Percentiles rank a stretch among this genome's conserved stretches.
These are phyloP conservation scores for Phoma sp. DNA, from an alignment of 2,329 filamentous ascomycete species.

Conservation along the genomic window DNA sequence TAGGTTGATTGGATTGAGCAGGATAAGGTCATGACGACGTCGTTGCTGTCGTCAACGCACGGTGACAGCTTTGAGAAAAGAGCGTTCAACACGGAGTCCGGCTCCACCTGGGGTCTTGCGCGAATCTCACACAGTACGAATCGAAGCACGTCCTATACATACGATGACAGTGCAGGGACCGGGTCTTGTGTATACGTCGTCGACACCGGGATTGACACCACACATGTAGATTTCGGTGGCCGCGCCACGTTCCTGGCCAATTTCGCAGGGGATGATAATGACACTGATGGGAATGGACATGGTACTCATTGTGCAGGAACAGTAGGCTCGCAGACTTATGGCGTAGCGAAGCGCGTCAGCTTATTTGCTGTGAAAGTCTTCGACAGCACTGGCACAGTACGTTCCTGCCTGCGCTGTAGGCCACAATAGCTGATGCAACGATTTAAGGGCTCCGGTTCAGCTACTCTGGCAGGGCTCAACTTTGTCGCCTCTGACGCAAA, in stretches of 20 bases:
- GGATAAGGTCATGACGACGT: too few species aligned
- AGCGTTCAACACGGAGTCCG: too few species aligned
- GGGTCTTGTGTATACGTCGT: background rate
- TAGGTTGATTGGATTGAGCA: too few species aligned
- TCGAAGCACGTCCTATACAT: background rate
- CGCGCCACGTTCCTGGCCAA: background rate
- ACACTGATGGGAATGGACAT: slow-evolving; percentile 47
- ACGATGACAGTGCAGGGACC: background rate
- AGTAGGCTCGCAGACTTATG: slow-evolving; percentile 43
- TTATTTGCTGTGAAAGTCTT: slow-evolving; percentile 23
- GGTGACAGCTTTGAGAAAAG: too few species aligned
- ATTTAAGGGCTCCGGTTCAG: background rate
- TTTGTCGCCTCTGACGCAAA: background rate
- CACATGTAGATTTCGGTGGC: background rate
- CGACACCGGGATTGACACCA: background rate
- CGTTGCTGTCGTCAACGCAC: too few species aligned
- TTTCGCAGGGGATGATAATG: slow-evolving; percentile 28
- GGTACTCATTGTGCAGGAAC: slow-evolving; percentile 47
- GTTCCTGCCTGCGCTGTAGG: background rate
- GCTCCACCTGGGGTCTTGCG: slow-evolving; percentile 48
- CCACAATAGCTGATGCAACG: background rate
- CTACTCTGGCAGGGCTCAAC: background rate
- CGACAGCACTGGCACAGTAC: background rate
- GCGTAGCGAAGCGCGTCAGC: slow-evolving; percentile 46
- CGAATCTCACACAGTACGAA: slow-evolving; percentile 47